A percentile compares a stretch with the other conserved stretches of the same genome.
phyloP scores from a whole-genome alignment of 2,329 filamentous ascomycete genomes.

The Graphilbum fragrans region DNA sequence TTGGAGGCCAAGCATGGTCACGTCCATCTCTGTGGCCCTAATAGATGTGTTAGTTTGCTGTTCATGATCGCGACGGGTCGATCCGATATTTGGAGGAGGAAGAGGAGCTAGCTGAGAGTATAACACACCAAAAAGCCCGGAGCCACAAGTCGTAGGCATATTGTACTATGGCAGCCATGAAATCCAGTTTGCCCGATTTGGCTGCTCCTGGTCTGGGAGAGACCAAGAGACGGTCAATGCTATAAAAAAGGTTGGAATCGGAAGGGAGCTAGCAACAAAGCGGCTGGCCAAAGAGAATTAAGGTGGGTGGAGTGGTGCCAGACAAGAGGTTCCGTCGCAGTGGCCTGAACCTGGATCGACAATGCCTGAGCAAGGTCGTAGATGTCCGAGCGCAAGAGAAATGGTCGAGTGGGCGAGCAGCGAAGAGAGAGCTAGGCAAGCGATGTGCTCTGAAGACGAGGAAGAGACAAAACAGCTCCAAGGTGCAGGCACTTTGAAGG shows the following conservation, averaged over 20 bases:
- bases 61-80: too few relatives aligned
- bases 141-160: constrained; percentile 97
- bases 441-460: background rate
- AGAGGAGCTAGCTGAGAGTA: background rate
- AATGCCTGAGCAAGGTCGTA: background rate
- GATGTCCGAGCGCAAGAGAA: background rate
- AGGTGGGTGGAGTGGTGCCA: background rate
- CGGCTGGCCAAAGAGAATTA: too few relatives aligned
- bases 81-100: background rate
- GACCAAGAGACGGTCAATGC: background rate
- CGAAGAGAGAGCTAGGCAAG: background rate
- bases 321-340: background rate
- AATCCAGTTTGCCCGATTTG: constrained; percentile 15
- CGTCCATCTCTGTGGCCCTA: constrained; percentile 99
- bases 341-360: background rate
- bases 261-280: background rate
- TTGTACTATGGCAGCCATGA: constrained; percentile 85
- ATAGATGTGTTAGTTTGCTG: background rate
- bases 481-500: too few relatives aligned
- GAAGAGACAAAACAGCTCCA: too few relatives aligned
- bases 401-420: background rate
- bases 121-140: constrained; percentile 78
- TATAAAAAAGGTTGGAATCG: background rate
- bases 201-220: background rate
- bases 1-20: constrained; percentile 96